Evolutionary conservation across 768 basidiomycete species (phyloP), one percentile per base, ranked within the genome.

Genomic region (Boletus subcaerulescens): DNA sequence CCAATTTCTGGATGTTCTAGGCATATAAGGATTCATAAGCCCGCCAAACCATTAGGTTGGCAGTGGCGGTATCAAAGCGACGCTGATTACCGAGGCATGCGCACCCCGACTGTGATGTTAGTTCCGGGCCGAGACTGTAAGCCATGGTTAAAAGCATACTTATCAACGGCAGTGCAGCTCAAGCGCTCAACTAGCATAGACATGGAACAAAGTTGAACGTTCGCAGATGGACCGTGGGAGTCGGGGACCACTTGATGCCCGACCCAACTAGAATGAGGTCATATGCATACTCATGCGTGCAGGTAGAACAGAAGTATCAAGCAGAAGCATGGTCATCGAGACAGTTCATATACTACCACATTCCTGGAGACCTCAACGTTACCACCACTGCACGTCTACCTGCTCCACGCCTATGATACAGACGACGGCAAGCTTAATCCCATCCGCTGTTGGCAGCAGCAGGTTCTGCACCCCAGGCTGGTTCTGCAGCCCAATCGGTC

Each of bases 401-500:
- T 22, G 31, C 53, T 43, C 46, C 41, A n/a, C 57, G 31, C 48
- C 33, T 22, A 22, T 22, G 22, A 41, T 29, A 26, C 29, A 41
- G 33, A 46, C 42, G 18, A 46, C 12, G 33, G 8, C 17, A 48
- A 38, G 35, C 31, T 53, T 60, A 71, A 52, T 72, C 68, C 71
- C 71, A 72, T 20, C 59, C 72, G 26, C 64, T 66, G 41, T 6
- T 24, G 29, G 29, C 29, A 9, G 65, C 18, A 1, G 62, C 13
- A 12, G 60, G 59, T 3, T 73, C 72, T 15, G 60, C 67, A 39
- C 69, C 77, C 77, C 77, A 78, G 43, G 65, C 63, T 35, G 66
- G 85, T 70, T 94, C 93, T 56, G 93, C 92, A 64, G 91, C 76
- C 94, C 94, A 97, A 78, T 96, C 93, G 47, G 81, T 76, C 29